Conservation (phyloP, 352 stramenopile species). For the Blastocystis sp. region DNA sequence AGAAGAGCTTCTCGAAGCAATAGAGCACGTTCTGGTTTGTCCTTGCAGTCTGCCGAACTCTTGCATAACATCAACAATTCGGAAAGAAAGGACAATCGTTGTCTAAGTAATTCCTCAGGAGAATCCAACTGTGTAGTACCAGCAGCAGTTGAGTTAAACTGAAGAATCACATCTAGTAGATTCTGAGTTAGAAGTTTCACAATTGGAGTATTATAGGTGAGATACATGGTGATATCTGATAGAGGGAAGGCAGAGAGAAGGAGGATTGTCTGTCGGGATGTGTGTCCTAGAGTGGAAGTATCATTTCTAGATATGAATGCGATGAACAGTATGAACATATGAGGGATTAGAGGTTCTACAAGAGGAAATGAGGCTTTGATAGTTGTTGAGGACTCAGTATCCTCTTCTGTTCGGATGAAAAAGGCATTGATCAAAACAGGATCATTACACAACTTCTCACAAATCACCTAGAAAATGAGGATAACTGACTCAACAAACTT, state of each 20-base stretch:
- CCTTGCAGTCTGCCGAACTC: conserved; percentile 41
- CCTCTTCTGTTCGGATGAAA: conserved; percentile 34
- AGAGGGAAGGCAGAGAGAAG: conserved; percentile 55
- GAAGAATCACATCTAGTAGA: conserved; percentile 38
- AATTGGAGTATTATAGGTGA: conserved; percentile 17
- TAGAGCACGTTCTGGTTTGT: not conserved
- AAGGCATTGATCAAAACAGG: conserved; percentile 62
- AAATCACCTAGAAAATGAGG: conserved; percentile 37
- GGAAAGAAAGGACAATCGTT: conserved; percentile 20
- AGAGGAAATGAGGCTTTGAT: conserved; percentile 25
- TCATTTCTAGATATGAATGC: conserved; percentile 12
- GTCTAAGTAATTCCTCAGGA: not conserved
- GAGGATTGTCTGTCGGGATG: conserved; percentile 36
- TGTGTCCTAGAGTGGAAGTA: conserved; percentile 12
- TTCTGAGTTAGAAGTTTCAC: conserved; percentile 43
- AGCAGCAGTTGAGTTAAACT: not conserved
- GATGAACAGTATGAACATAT: not conserved
- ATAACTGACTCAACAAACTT: not conserved
- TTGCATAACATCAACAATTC: conserved; percentile 1
- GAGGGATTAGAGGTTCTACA: conserved; percentile 51
- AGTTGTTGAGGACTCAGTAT: not conserved
- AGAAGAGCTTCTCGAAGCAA: not conserved
- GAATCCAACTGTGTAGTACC: not conserved
- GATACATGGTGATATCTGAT: conserved; percentile 47
- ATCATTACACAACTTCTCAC: conserved; percentile 52